Base-by-base conservation (phyloP, 441 rosid genomes). In the Euphorbia corollata region DNA sequence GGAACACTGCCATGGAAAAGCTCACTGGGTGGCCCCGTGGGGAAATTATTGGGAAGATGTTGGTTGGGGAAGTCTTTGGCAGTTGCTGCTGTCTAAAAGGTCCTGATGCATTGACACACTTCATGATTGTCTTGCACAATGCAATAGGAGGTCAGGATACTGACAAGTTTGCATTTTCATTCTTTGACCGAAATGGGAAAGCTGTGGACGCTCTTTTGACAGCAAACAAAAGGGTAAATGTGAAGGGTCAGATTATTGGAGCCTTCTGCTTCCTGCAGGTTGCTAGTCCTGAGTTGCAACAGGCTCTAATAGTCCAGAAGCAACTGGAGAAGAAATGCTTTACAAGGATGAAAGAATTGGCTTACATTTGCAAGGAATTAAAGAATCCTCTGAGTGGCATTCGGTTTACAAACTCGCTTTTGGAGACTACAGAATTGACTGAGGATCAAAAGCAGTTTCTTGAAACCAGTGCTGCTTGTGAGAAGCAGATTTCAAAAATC, bases 241-340 rank as follows among this genome's bases (percentile, higher is more conserved):
- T 83, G 71, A 92, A 83, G 0, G 96, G 93, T 24, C 72, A 87
- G 77, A 82, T 84, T 65, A 77, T 87, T 36, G 97, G 97, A 53
- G 98, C 93, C 74, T 91, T 93, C 80, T 91, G 96, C 81, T 90
- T 91, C 84, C 74, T 93, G 86, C 99, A 91, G 83, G 85, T 89
- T 75, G 90, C 97, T 27, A 93, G 95, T 82, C 87, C 84, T 0
- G 99, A 93, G 79, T 73, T 93, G 83, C 97, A 89, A 73, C 89
- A 89, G 68, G 84, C 93, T 67, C 78, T 93, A 77, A 83, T 77
- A 61, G 76, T 85, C 73, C 95, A 91, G 80, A 78, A 85, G 79
- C 86, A 83, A 63, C 92, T 87, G 73, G 92, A 89, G 53, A 83
- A 81, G 66, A 82, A 78, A 55, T 70, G 83, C 70, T 81, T 87